These are phyloP conservation scores for Thraustotheca clavata DNA, from an alignment of 352 stramenopile genomes.

Conservation along the genomic window DNA sequence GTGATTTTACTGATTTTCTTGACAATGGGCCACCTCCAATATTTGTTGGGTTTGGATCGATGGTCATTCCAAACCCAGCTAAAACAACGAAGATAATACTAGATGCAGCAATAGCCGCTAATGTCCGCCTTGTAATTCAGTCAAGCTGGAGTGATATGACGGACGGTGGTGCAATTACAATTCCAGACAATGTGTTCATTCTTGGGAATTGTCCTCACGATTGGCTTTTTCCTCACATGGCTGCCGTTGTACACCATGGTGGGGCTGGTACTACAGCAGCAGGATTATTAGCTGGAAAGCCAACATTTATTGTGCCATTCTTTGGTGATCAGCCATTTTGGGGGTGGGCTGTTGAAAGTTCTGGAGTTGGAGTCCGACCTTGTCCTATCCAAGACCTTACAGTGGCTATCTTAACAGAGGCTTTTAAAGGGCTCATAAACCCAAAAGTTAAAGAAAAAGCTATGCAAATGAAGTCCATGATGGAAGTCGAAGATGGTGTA, in stretches of 20 bases:
- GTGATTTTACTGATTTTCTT: slow-evolving; percentile 61
- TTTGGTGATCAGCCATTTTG: slow-evolving; percentile 95
- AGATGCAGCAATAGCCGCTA: slow-evolving; percentile 47
- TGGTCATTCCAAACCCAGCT: slow-evolving; percentile 81
- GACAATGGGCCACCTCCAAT: slow-evolving; percentile 58
- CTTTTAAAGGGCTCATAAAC: slow-evolving; percentile 60
- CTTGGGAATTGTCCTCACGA: slow-evolving; percentile 75
- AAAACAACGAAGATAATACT: slow-evolving; percentile 78
- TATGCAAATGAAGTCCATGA: slow-evolving; percentile 37
- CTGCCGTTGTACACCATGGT: slow-evolving; percentile 79
- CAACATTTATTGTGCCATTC: slow-evolving; percentile 92
- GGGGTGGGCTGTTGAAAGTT: slow-evolving; percentile 74
- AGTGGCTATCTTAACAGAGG: slow-evolving; percentile 58
- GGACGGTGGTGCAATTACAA: slow-evolving; percentile 26
- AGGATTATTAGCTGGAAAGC: slow-evolving; percentile 83
- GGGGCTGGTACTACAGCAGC: slow-evolving; percentile 88
- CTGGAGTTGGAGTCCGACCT: slow-evolving; percentile 78
- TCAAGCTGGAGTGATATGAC: slow-evolving; percentile 82
- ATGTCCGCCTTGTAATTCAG: slow-evolving; percentile 84
- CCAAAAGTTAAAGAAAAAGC: slow-evolving; percentile 45
- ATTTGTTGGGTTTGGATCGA: slow-evolving; percentile 92
- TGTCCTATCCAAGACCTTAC: slow-evolving; percentile 80
- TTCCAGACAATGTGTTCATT: slow-evolving; percentile 54
- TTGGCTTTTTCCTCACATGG: slow-evolving; percentile 87
- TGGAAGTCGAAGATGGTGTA: slow-evolving; percentile 82